Base-by-base conservation (phyloP, 108 stramenopile species). In the Cyclotella kingstonii region DNA sequence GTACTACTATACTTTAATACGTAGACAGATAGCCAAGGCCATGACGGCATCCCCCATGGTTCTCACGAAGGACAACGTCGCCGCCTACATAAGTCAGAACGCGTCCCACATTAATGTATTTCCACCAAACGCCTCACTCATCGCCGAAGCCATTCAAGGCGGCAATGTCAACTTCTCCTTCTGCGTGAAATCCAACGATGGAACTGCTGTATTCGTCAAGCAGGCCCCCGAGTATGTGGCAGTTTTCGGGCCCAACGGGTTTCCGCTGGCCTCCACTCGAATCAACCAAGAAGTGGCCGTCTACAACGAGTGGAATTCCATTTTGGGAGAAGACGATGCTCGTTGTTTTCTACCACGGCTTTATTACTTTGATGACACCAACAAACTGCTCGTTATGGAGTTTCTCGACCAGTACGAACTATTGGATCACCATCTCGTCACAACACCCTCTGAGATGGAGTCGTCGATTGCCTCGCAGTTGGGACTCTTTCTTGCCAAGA, bases 131-230 rank as follows among this genome's bases (percentile, higher is more conserved):
- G 66, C 76, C 9, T 51, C 42, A 11, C 72, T 81, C n/a, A 52
- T 40, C n/a, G 83, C 81, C 12, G 55, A 41, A 27, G 71, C 83
- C 11, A 91, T 91, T 60, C 43, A 60, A 33, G 90, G 90, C 8
- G 90, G 90, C 30, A 91, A 91, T 60, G 81, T 91, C 27, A 91
- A 91, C 60, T 91, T 83, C 56, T 87, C 90, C 46, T 91, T 91
- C 73, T 81, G 83, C 53, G 81, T 86, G 12, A 60, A 61, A 3
- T 58, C 73, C 22, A 44, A 49, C 30, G 54, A 66, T 23, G 72
- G 62, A 18, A 74, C 50, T 25, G 72, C 73, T 12, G 68, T 91
- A 23, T 91, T 91, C 71, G 71, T 91, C 18, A 91, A 91, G 57
- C 84, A 87, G 62, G 90, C 90, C 11, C 90, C 90, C 0, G 90